Conservation (phyloP, 129 eudicot species). For the Artemisia annua region DNA sequence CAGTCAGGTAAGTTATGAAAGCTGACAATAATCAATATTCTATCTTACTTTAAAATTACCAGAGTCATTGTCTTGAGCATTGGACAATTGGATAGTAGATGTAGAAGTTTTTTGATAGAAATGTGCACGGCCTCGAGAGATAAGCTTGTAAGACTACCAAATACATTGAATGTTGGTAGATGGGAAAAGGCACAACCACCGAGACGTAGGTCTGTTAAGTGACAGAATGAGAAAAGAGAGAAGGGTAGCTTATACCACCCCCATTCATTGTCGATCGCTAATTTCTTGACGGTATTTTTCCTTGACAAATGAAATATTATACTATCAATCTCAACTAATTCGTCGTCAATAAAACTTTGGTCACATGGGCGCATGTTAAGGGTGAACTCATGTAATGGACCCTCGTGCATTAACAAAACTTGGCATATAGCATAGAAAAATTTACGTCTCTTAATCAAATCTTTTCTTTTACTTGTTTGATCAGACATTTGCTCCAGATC, state of each 20-base stretch:
- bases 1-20: background rate
- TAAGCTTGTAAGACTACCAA: conserved; percentile 4
- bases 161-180: background rate
- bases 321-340: background rate
- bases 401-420: background rate
- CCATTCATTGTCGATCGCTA: background rate
- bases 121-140: background rate
- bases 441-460: background rate
- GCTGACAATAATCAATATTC: background rate
- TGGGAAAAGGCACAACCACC: background rate
- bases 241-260: background rate
- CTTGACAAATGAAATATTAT: background rate
- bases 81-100: background rate
- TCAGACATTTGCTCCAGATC: no score
- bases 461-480: background rate
- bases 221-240: background rate
- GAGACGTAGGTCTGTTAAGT: background rate
- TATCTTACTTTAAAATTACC: background rate
- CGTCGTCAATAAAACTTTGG: no score
- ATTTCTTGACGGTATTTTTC: background rate
- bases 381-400: background rate
- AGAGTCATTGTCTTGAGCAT: background rate
- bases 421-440: conserved; percentile 1
- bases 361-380: background rate
- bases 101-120: background rate